Base-by-base conservation (phyloP, 1,284 basidiomycete species). In the Cryptococcus sp. region DNA sequence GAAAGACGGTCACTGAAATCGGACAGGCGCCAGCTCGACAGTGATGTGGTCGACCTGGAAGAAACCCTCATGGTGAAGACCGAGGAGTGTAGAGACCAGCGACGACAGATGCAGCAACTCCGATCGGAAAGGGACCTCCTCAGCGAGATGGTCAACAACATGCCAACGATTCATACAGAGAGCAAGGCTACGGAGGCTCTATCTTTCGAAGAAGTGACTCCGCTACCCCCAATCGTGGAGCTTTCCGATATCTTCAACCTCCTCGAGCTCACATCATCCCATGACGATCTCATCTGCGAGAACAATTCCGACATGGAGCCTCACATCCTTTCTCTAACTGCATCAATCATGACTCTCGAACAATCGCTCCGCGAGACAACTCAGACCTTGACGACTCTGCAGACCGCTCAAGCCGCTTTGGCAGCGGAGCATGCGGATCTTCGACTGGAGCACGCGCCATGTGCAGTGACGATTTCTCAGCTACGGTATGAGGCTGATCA, bases 391-490 rank as follows among this genome's bases (percentile, higher is more conserved):
- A 19, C 36, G 36, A 16, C 7, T 14, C 16, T 19, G 7, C 16
- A 39, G 16, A n/a, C 7, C 36, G 16, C 16, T 4, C 36, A 39
- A 5, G 36, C 36, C 18, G 7, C 4, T 7, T 14, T 7, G 14
- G 36, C 4, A 16, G 18, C 36, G 14, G 36, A 46, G 2, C 52
- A 60, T 24, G 42, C 41, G 2, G 49, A 39, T 1, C 45, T 63
- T 16, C 46, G 54, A 14, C 18, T 22, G 11, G 48, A 39, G 0
- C 64, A 67, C 46, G 41, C 45, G 9, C 52, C 59, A 3, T 66
- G 64, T 45, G 50, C 43, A 1, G 32, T n/a, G 2, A 37, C 28
- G 1, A 44, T 56, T 7, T 16, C 49, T 10, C 41, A 41, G 4
- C 21, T 55, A 7, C 23, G 45, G 4, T 32, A 14, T 4, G 56